Evolutionary conservation across 176 grass and related monocot genomes (phyloP).

Genomic region (Musa schizocarpa): DNA sequence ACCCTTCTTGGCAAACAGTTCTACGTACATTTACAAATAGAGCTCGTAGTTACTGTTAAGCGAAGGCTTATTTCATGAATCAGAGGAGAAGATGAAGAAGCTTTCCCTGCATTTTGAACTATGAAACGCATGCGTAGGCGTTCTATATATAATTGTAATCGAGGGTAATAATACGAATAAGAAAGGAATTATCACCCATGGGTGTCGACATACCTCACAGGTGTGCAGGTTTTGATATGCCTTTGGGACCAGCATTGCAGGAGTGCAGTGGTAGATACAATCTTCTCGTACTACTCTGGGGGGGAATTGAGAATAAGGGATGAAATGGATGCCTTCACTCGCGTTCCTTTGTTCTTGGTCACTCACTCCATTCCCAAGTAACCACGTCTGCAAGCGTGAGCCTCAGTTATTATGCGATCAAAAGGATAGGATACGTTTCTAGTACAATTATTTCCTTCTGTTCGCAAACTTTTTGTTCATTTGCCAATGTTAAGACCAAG

Average conservation of each 20-base stretch:
- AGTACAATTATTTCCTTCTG: too few relatives aligned
- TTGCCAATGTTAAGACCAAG: too few relatives aligned
- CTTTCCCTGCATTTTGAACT: background rate
- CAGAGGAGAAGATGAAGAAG: background rate
- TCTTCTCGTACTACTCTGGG: background rate
- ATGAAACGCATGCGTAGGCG: too few relatives aligned
- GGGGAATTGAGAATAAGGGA: conserved; percentile 26
- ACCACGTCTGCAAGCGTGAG: conserved; percentile 6
- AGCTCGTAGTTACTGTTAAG: background rate
- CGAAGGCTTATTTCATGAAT: background rate
- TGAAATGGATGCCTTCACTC: conserved; percentile 1
- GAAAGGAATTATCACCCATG: too few relatives aligned
- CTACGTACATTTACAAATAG: background rate
- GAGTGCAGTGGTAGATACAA: conserved; percentile 14
- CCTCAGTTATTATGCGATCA: too few relatives aligned
- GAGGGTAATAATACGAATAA: too few relatives aligned
- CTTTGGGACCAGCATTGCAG: conserved; percentile 19
- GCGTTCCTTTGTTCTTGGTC: conserved; percentile 15
- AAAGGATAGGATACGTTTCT: too few relatives aligned
- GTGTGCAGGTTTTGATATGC: conserved; percentile 20
- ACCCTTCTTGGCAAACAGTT: conserved; percentile 26
- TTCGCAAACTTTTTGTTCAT: too few relatives aligned
- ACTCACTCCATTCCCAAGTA: conserved; percentile 8
- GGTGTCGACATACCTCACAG: conserved; percentile 5
- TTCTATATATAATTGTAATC: too few relatives aligned